Percentiles rank a stretch among this genome's conserved stretches.
phyloP scores from a whole-genome alignment of 129 eudicot species.

The Smallanthus sonchifolius region DNA sequence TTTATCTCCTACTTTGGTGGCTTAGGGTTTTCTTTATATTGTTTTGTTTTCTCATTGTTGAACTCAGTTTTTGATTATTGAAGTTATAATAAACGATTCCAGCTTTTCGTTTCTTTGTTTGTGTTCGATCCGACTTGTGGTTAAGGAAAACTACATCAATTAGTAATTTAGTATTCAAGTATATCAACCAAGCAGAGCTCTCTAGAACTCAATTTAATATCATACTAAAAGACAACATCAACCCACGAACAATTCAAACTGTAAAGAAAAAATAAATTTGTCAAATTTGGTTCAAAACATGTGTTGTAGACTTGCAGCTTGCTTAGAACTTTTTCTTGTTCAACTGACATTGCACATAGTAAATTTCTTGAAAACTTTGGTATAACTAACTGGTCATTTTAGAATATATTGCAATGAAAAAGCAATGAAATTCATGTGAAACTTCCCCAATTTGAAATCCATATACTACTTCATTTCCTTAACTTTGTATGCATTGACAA shows the following conservation, averaged over 20 bases:
- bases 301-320: background rate
- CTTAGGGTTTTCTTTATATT: too few species aligned
- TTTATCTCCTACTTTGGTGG: too few species aligned
- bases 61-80: too few species aligned
- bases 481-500: background rate
- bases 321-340: conserved; percentile 3
- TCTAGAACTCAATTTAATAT: background rate
- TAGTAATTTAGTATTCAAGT: background rate
- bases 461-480: background rate
- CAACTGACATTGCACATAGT: background rate
- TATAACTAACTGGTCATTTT: background rate
- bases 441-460: background rate
- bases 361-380: conserved; percentile 15
- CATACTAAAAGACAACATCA: background rate
- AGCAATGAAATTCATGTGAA: conserved; percentile 15
- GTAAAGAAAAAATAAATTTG: conserved; percentile 6
- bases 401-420: conserved; percentile 15
- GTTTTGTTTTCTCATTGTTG: too few species aligned
- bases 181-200: conserved; percentile 8
- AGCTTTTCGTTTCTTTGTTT: too few species aligned
- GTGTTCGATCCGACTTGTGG: too few species aligned
- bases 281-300: conserved; percentile 17
- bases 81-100: too few species aligned
- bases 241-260: conserved; percentile 2
- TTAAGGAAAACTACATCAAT: too few species aligned